phyloP scores from a whole-genome alignment of 305 asterid species.

The Fraxinus greggii region DNA sequence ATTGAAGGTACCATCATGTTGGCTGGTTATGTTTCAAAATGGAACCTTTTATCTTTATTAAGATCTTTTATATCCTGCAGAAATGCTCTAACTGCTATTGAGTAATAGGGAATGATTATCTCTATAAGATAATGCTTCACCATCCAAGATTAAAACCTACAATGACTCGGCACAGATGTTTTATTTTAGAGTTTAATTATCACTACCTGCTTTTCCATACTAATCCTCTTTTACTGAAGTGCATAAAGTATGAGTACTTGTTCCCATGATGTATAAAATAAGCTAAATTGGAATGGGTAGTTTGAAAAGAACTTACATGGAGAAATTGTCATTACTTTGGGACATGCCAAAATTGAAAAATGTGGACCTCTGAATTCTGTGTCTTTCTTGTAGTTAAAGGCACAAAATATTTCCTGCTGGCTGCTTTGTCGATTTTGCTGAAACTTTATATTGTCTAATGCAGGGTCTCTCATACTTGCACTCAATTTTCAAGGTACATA shows the following conservation, averaged over 20 bases:
- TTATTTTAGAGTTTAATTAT: slow-evolving; percentile 18
- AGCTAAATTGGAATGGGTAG: not conserved
- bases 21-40: slow-evolving; percentile 21
- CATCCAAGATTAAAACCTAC: not conserved
- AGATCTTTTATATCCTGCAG: not conserved
- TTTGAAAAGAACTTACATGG: not conserved
- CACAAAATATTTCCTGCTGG: slow-evolving; percentile 1
- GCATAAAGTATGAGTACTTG: not conserved
- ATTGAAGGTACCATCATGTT: slow-evolving; percentile 61
- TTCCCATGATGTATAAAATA: not conserved
- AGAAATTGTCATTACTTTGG: not conserved
- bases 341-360: slow-evolving; percentile 15
- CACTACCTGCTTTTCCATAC: slow-evolving; percentile 8
- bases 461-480: slow-evolving; percentile 96
- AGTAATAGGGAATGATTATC: not conserved
- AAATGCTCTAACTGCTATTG: not conserved
- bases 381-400: not conserved
- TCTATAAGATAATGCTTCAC: not conserved
- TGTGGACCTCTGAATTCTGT: not conserved
- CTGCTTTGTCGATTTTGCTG: slow-evolving; percentile 25
- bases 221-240: not conserved
- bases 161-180: not conserved
- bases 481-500: slow-evolving; percentile 97
- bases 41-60: slow-evolving; percentile 4
- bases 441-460: slow-evolving; percentile 27